Base-by-base conservation (phyloP, 2,329 filamentous ascomycete genomes). In the Arthrobotrys pseudoclavata region DNA sequence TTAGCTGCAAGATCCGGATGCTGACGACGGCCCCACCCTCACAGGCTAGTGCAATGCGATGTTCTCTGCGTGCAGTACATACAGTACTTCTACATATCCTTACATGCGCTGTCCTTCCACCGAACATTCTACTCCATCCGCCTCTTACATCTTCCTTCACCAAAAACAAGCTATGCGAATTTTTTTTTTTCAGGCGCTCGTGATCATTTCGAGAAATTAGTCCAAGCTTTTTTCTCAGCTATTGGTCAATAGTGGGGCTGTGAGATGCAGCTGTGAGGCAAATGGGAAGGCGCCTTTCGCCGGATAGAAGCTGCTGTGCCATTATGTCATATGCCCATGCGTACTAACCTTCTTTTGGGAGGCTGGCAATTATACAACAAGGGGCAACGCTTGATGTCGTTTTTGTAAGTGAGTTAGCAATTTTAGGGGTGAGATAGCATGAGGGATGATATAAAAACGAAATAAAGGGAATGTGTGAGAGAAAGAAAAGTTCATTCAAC, bases 171-270 rank as follows among this genome's bases (percentile, higher is more conserved):
- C 29, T 29, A 29, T 7, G 29, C 7, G 6, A 48, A 45, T 15
- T 50, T 26, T 40, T 15, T 50, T 50, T 50, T 50, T 24, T 4
- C 2, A 4, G 47, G 61, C 24, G 50, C 69, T 72, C 69, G 69
- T 72, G 69, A 72, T 72, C 69, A 72, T 64, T 57, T 60, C n/a
- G n/a, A 34, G 37, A 40, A 40, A 40, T 40, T 40, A 60, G 53
- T 53, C 45, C 68, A 70, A 63, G 68, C 47, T 63, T 55, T 70
- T 50, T 50, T 50, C 48, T 45, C 29, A n/a, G 10, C 52, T 6
- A 3, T 7, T 29, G 3, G 26, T 29, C 26, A 5, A 34, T 34
- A 9, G 66, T 69, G 66, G 66, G 52, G 53, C 52, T 60, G 64
- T 42, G 37, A 50, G 24, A 55, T 67, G 50, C 64, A 53, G 13